These are phyloP conservation scores for Juncus effusus DNA, from an alignment of 176 grass and related monocot genomes.

Conservation along the genomic window DNA sequence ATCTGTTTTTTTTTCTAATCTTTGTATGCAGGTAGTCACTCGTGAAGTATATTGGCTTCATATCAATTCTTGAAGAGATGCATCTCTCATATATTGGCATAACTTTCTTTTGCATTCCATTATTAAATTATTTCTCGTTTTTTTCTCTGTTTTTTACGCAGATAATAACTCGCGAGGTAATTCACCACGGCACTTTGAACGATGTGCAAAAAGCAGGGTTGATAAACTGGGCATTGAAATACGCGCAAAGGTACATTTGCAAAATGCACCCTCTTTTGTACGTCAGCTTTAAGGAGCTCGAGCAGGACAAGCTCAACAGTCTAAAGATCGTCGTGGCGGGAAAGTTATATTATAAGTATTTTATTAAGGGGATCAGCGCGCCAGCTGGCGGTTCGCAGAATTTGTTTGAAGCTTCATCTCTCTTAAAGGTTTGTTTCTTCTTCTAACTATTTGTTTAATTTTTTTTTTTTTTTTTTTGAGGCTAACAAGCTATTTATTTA, in stretches of 20 bases:
- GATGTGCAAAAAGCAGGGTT: constrained; percentile 50
- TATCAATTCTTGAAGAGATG: no score
- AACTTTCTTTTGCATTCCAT: no score
- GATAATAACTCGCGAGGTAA: constrained; percentile 80
- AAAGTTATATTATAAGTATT: constrained; percentile 73
- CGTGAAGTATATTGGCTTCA: no score
- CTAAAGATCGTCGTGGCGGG: constrained; percentile 66
- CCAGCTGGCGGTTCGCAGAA: constrained; percentile 45
- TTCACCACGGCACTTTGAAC: constrained; percentile 68
- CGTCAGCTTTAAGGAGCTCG: constrained; percentile 53
- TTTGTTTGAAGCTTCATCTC: constrained; percentile 54
- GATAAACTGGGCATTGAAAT: constrained; percentile 65
- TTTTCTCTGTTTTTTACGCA: constrained; percentile 35
- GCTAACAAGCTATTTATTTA: no score
- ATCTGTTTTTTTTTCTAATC: no score
- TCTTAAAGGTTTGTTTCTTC: constrained; percentile 71
- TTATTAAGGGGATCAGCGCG: constrained; percentile 39
- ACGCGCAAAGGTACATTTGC: constrained; percentile 85
- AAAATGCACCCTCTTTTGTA: constrained; percentile 56
- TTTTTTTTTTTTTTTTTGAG: neutral
- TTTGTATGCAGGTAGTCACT: no score
- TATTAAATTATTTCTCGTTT: constrained; percentile 21
- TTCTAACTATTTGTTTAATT: no score
- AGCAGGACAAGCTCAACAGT: constrained; percentile 44
- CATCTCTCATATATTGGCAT: no score